A percentile compares a stretch with the other conserved stretches of the same genome.
phyloP scores from a whole-genome alignment of 202 grass and related monocot genomes.

The Elaeis oleifera region DNA sequence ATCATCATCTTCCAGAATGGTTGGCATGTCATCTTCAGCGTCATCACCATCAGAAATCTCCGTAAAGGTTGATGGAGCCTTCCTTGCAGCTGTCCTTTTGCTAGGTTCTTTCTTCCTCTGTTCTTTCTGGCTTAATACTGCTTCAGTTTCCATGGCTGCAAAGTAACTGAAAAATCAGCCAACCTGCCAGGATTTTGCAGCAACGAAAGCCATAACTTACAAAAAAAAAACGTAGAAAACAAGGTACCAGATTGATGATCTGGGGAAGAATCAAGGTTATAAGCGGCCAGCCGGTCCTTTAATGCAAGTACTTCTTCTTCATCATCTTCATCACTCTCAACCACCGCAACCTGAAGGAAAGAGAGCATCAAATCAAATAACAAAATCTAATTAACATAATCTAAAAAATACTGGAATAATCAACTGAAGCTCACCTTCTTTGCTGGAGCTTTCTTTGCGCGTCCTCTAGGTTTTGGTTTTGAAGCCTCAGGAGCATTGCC shows the following conservation, averaged over 20 bases:
- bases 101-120: slow-evolving; percentile 26
- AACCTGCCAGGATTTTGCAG: too few species aligned
- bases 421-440: slow-evolving; percentile 34
- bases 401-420: too few species aligned
- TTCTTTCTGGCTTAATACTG: slow-evolving; percentile 20
- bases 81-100: slow-evolving; percentile 42
- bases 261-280: slow-evolving; percentile 46
- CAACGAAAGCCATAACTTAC: too few species aligned
- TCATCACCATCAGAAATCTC: slow-evolving; percentile 33
- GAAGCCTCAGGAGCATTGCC: slow-evolving; percentile 18
- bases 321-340: slow-evolving; percentile 53
- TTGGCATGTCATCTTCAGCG: neutral
- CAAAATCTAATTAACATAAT: too few species aligned
- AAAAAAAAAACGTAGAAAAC: too few species aligned
- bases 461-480: slow-evolving; percentile 20
- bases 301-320: slow-evolving; percentile 35
- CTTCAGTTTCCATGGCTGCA: slow-evolving; percentile 42
- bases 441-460: slow-evolving; percentile 28
- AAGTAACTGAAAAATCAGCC: slow-evolving; percentile 1
- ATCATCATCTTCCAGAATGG: slow-evolving; percentile 21
- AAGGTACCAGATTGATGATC: slow-evolving; percentile 43
- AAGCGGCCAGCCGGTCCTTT: slow-evolving; percentile 48
- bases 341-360: slow-evolving; percentile 24
- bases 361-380: too few species aligned
- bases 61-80: slow-evolving; percentile 17